Conservation (phyloP, 352 stramenopile genomes). For the Globisporangium spiculum region DNA sequence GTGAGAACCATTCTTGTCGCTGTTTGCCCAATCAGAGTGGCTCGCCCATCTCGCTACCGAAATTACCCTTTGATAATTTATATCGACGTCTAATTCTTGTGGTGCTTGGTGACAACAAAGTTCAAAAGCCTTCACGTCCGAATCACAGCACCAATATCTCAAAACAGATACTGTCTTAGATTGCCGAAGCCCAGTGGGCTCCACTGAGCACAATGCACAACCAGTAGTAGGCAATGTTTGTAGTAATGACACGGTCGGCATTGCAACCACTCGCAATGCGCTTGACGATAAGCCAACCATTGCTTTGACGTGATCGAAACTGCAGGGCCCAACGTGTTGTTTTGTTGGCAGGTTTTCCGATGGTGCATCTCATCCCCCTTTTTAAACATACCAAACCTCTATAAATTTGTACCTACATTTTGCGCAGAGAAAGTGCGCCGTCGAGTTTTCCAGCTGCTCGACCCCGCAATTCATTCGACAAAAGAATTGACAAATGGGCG, state of each 20-base stretch:
- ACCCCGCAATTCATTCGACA: neutral
- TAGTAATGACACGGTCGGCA: neutral
- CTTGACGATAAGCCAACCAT: neutral
- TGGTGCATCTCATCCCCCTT: neutral
- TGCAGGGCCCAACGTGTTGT: too few species aligned
- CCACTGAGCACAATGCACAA: neutral
- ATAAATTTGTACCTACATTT: neutral
- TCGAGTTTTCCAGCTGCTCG: neutral
- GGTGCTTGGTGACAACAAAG: neutral
- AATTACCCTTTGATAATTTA: neutral
- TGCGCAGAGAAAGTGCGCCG: neutral
- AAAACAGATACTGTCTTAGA: too few species aligned
- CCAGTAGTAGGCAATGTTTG: neutral
- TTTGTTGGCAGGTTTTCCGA: neutral
- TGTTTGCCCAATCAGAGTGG: neutral
- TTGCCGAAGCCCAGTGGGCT: too few species aligned
- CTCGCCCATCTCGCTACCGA: neutral
- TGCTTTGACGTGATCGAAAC: neutral
- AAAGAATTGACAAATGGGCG: neutral
- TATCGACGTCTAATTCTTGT: neutral
- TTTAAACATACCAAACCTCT: neutral
- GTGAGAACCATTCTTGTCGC: neutral
- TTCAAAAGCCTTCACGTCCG: neutral
- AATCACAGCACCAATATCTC: neutral
- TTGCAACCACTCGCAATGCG: neutral